Conservation (phyloP, 345 rosid genomes). For the Gossypium bickii region DNA sequence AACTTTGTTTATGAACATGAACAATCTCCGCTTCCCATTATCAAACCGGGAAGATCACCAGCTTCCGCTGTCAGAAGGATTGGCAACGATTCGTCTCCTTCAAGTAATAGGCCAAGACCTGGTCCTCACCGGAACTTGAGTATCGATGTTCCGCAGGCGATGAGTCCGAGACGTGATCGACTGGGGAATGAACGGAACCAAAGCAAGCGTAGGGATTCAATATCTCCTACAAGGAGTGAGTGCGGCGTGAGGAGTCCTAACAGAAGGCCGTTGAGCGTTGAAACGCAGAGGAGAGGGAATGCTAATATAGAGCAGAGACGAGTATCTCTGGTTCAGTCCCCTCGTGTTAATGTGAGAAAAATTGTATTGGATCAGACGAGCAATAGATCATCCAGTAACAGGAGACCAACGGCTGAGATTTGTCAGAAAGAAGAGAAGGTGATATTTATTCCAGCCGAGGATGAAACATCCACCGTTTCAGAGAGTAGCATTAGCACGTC, state of each 20-base stretch:
- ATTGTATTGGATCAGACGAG: constrained; percentile 27
- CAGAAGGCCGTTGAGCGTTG: constrained; percentile 40
- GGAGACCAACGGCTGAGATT: constrained; percentile 32
- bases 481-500: constrained; percentile 46
- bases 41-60: constrained; percentile 38
- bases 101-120: constrained; percentile 34
- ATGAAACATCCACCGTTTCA: constrained; percentile 50
- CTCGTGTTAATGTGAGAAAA: constrained; percentile 33
- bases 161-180: constrained; percentile 42
- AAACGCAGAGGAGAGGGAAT: constrained; percentile 37
- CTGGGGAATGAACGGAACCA: constrained; percentile 30
- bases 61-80: constrained; percentile 22
- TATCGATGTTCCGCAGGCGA: constrained; percentile 30
- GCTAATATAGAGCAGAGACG: constrained; percentile 41
- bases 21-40: constrained; percentile 45
- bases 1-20: constrained; percentile 43
- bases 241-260: constrained; percentile 43
- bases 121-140: constrained; percentile 26
- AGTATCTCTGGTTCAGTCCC: constrained; percentile 47
- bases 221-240: constrained; percentile 41
- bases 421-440: constrained; percentile 26
- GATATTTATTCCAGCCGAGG: constrained; percentile 31
- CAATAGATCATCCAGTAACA: constrained; percentile 33
- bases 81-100: constrained; percentile 31
- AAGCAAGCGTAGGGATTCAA: constrained; percentile 37